A percentile compares a stretch with the other conserved stretches of the same genome.
Conservation (phyloP, 768 basidiomycete genomes). For the Lactarius tabidus region DNA sequence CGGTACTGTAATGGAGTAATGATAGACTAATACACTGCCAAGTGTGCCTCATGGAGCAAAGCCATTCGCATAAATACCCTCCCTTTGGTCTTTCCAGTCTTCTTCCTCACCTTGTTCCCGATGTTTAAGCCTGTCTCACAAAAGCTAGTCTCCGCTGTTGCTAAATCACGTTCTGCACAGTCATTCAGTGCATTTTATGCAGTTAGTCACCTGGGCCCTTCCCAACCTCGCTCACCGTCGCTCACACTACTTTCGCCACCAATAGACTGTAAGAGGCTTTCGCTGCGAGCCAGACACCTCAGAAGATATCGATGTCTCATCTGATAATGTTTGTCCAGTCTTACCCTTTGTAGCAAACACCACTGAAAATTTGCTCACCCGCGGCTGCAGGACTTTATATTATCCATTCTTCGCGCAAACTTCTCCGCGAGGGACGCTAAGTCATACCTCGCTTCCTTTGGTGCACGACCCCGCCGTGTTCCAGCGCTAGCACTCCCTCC, state of each 20-base stretch:
- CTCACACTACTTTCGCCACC: not conserved
- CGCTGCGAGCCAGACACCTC: slow-evolving; percentile 15
- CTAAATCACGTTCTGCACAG: slow-evolving; percentile 29
- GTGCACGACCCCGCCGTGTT: slow-evolving; percentile 46
- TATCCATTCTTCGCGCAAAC: slow-evolving; percentile 89
- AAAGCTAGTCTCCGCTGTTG: slow-evolving; percentile 27
- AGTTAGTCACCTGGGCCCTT: slow-evolving; percentile 37
- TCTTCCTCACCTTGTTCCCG: not conserved
- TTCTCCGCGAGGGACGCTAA: slow-evolving; percentile 89
- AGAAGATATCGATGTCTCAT: slow-evolving; percentile 12
- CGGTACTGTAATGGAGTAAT: not conserved
- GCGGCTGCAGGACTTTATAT: slow-evolving; percentile 78
- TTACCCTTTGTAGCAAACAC: not conserved
- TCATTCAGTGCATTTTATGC: slow-evolving; percentile 54
- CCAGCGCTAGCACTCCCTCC: slow-evolving; percentile 25
- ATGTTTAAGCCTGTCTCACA: slow-evolving; percentile 34
- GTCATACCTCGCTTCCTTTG: slow-evolving; percentile 90
- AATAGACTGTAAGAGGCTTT: slow-evolving; percentile 22
- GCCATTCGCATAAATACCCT: slow-evolving; percentile 8
- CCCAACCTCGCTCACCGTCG: not conserved
- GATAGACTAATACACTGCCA: not conserved
- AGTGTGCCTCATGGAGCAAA: not conserved
- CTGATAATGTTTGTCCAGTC: slow-evolving; percentile 6
- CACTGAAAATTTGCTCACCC: slow-evolving; percentile 16
- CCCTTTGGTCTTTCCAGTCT: not conserved